phyloP scores from a whole-genome alignment of 176 grass and related monocot genomes.

The Chrysopogon serrulatus region DNA sequence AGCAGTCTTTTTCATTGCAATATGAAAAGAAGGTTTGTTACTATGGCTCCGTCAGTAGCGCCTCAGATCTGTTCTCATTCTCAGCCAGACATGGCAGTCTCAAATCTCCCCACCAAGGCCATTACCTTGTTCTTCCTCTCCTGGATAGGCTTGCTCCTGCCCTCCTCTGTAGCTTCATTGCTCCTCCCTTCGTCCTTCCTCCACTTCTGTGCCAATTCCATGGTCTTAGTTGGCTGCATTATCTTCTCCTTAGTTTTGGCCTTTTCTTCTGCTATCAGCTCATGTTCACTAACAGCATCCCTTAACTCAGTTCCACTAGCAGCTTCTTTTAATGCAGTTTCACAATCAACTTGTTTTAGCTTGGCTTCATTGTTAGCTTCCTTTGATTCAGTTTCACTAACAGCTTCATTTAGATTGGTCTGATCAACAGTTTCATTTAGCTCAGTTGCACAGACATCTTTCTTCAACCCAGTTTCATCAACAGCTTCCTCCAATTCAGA shows the following conservation, averaged over 20 bases:
- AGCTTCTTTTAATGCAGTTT: not conserved
- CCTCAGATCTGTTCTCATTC: not conserved
- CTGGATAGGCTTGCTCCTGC: slow-evolving; percentile 28
- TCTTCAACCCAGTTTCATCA: not conserved
- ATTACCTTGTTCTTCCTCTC: slow-evolving; percentile 57
- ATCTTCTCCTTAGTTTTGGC: slow-evolving; percentile 16
- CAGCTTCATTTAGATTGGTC: not conserved
- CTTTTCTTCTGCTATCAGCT: not conserved
- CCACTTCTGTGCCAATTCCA: not conserved
- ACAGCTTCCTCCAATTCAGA: not conserved
- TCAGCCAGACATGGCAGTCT: slow-evolving; percentile 45
- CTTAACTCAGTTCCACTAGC: not conserved
- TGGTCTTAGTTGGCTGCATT: not conserved
- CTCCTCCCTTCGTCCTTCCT: slow-evolving; percentile 28
- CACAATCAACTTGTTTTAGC: not conserved
- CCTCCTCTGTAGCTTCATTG: slow-evolving; percentile 46
- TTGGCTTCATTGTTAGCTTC: not conserved
- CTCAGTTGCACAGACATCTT: not conserved
- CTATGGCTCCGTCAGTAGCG: not conserved
- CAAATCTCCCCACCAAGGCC: slow-evolving; percentile 64
- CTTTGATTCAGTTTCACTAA: not conserved
- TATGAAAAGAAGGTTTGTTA: not conserved
- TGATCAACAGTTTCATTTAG: not conserved
- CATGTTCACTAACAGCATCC: not conserved
- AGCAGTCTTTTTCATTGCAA: not conserved